These are phyloP conservation scores for Exidia glandulosa DNA, from an alignment of 768 basidiomycete species.

Conservation along the genomic window DNA sequence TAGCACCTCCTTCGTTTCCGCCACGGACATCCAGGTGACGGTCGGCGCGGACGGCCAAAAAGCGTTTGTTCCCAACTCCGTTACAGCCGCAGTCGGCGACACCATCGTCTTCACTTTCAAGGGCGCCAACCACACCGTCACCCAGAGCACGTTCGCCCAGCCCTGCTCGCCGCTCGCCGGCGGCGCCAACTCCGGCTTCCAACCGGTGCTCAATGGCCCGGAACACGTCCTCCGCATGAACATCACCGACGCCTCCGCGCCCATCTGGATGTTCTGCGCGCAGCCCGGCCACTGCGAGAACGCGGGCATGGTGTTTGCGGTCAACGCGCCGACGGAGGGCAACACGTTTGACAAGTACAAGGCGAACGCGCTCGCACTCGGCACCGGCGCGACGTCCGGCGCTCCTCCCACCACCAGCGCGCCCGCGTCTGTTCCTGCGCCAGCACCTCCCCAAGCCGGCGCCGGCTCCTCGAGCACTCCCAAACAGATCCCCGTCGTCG, in stretches of 20 bases:
- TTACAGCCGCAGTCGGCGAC: conserved; percentile 38
- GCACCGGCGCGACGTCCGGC: conserved; percentile 27
- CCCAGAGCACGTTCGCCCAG: conserved; percentile 35
- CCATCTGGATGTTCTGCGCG: conserved; percentile 20
- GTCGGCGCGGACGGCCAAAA: conserved; percentile 30
- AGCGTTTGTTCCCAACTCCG: conserved; percentile 33
- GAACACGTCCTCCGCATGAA: conserved; percentile 30
- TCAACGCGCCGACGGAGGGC: conserved; percentile 3
- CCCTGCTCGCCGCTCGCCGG: conserved; percentile 34
- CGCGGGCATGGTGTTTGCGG: conserved; percentile 4
- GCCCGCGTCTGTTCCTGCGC: conserved; percentile 14
- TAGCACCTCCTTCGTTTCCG: conserved; percentile 15
- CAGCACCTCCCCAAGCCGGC: conserved; percentile 10
- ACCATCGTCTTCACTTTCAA: conserved; percentile 38
- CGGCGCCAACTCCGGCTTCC: conserved; percentile 47
- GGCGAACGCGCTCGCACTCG: conserved; percentile 42
- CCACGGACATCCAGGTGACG: conserved; percentile 32
- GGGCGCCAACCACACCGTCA: conserved; percentile 48
- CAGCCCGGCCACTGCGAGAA: conserved; percentile 5
- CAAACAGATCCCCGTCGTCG: too few species aligned
- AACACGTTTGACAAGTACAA: conserved; percentile 57
- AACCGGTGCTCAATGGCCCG: conserved; percentile 26
- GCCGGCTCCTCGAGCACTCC: conserved; percentile 19
- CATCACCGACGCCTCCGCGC: conserved; percentile 33
- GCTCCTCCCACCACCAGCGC: conserved; percentile 20